Base-by-base conservation (phyloP, 2,329 filamentous ascomycete genomes). In the Aspergillus candidus region DNA sequence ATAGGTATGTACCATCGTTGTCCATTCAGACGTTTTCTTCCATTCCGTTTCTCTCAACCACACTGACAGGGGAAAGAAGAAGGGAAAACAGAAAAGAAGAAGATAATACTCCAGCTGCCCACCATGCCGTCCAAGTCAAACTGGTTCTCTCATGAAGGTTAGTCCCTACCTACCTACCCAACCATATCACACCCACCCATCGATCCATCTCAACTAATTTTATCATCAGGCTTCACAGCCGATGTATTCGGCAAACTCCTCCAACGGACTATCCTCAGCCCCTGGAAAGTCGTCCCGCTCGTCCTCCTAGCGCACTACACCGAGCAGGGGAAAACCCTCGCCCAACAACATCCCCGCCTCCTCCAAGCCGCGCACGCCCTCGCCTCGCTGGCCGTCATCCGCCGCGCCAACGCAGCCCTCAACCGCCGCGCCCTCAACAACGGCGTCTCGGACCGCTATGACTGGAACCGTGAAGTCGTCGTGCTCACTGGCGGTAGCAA, bases 401-500 rank as follows among this genome's bases (percentile, higher is more conserved):
- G 71, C 27, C 68, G 67, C 43, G 51, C 76, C 12, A 79, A 74
- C 56, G 61, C 59, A 11, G 78, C 72, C 61, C 62, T 82, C 11
- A 79, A 78, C 54, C 63, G 68, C 2, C 67, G 73, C 10, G 68
- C 69, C 4, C 45, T 71, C 38, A 77, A 77, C 58, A 77, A 74
- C 39, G 61, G 50, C 36, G 44, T 53, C 36, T 53, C 51, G 15
- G 67, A 64, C 47, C 53, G 55, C 32, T 66, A 64, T 36, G 55
- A 66, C 52, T 88, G 84, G 83, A 67, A 72, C 15, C 75, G 74
- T 40, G 85, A 89, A 67, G 74, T 89, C 40, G 81, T 86, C 3
- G 70, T 89, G 35, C 74, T 90, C 14, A 90, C 86, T 0, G 86
- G 87, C 6, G 86, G 86, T 6, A 80, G 82, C 34, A 79, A 79